A percentile compares a stretch with the other conserved stretches of the same genome.
Evolutionary conservation across 108 stramenopile species (phyloP).

Genomic region (Stephanodiscus triporus): DNA sequence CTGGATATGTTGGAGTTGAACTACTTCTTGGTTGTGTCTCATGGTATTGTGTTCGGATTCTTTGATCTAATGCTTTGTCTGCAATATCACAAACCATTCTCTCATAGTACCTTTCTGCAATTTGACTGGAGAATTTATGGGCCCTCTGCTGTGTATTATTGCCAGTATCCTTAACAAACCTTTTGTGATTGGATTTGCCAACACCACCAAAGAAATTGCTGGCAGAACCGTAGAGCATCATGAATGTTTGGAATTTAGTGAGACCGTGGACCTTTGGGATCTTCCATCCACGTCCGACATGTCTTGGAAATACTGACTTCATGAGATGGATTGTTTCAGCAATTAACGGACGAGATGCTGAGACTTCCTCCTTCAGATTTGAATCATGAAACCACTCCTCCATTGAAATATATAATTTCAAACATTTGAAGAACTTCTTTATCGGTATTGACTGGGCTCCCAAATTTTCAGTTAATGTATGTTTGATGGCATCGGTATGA

Average conservation of each 20-base stretch:
- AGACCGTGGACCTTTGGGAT: slow-evolving; percentile 18
- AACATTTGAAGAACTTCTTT: neutral
- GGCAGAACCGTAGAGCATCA: neutral
- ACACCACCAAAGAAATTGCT: slow-evolving; percentile 18
- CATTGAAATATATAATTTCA: slow-evolving; percentile 7
- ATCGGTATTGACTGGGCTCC: neutral
- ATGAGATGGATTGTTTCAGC: neutral
- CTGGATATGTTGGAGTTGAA: neutral
- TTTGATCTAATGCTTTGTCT: neutral
- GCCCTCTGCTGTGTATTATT: neutral
- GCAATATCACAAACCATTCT: neutral
- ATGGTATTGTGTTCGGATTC: neutral
- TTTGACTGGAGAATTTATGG: neutral
- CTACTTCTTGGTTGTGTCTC: neutral
- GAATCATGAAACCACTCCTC: slow-evolving; percentile 13
- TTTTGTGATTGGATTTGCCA: slow-evolving; percentile 9
- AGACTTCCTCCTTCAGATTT: slow-evolving; percentile 4
- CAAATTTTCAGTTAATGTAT: neutral
- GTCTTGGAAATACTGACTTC: slow-evolving; percentile 3
- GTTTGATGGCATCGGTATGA: neutral
- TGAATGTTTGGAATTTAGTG: neutral
- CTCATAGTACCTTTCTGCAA: neutral
- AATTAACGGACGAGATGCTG: neutral
- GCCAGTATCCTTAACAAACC: slow-evolving; percentile 4
- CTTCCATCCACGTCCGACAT: slow-evolving; percentile 5